Evolutionary conservation across 1,284 basidiomycete species (phyloP).

Genomic region (Cryptococcus sp.): DNA sequence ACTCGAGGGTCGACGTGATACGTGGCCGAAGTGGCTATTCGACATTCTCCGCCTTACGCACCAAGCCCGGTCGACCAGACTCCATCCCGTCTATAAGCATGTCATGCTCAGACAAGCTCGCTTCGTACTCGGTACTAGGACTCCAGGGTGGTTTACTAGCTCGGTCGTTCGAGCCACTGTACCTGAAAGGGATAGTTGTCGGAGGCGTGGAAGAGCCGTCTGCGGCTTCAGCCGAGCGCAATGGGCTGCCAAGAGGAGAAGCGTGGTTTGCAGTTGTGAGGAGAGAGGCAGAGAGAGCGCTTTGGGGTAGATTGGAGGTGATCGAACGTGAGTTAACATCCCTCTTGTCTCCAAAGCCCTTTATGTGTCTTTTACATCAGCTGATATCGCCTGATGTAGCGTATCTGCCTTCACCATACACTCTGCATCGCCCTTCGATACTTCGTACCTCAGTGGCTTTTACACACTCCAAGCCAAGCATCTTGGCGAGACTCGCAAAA

Average conservation of each 20-base stretch:
- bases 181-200: conserved; percentile 66
- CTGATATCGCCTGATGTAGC: conserved; percentile 10
- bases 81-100: conserved; percentile 75
- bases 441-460: conserved; percentile 65
- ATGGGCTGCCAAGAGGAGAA: conserved; percentile 44
- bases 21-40: conserved; percentile 78
- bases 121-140: conserved; percentile 75
- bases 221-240: conserved; percentile 6
- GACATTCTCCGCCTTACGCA: conserved; percentile 72
- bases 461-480: conserved; percentile 60
- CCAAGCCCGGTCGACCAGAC: conserved; percentile 84
- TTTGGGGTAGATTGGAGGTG: conserved; percentile 43
- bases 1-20: conserved; percentile 51
- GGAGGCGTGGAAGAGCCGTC: conserved; percentile 62
- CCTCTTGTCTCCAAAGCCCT: conserved; percentile 27
- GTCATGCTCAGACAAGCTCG: conserved; percentile 91
- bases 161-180: conserved; percentile 63
- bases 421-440: conserved; percentile 59
- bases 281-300: conserved; percentile 62
- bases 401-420: conserved; percentile 58
- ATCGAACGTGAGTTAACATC: conserved; percentile 19
- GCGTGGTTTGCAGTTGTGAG: conserved; percentile 62
- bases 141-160: conserved; percentile 78
- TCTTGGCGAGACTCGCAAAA: conserved; percentile 11
- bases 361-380: conserved; percentile 40